Evolutionary conservation across 73 alveolate species (phyloP).

Genomic region (Symbiodinium pilosum): DNA sequence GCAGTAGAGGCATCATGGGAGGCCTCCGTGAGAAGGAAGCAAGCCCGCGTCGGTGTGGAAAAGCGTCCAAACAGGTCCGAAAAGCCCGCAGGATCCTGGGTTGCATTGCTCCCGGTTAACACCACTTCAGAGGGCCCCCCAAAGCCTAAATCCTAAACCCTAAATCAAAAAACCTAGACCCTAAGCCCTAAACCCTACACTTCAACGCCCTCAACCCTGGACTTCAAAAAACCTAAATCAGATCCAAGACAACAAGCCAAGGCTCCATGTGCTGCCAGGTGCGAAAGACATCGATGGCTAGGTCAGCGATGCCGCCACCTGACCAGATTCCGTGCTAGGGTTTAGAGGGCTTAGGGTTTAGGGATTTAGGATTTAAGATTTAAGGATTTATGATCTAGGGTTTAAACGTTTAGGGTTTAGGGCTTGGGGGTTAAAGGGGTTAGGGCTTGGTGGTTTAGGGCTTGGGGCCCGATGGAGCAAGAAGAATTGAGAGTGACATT

Average conservation of each 20-base stretch:
- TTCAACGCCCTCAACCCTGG: too few species aligned
- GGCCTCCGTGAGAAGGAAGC: slow-evolving; percentile 62
- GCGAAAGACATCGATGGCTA: slow-evolving; percentile 69
- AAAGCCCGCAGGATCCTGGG: slow-evolving; percentile 3
- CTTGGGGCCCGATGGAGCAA: background rate
- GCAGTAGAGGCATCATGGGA: too few species aligned
- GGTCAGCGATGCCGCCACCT: slow-evolving; percentile 89
- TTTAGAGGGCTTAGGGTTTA: background rate
- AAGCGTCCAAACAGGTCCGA: slow-evolving; percentile 22
- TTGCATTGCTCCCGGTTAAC: too few species aligned
- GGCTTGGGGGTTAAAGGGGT: background rate
- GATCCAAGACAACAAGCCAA: too few species aligned
- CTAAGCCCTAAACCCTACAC: too few species aligned
- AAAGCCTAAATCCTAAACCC: too few species aligned
- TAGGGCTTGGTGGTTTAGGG: background rate
- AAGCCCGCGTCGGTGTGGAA: slow-evolving; percentile 59
- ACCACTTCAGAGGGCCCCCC: too few species aligned
- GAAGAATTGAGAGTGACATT: too few species aligned
- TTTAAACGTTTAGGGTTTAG: background rate
- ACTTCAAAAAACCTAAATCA: too few species aligned
- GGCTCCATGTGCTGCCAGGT: slow-evolving; percentile 54
- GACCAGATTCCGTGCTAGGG: background rate
- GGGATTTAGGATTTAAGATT: background rate
- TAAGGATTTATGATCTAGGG: background rate
- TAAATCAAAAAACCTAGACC: too few species aligned